Evolutionary conservation across 2,329 filamentous ascomycete genomes (phyloP), one percentile per base, ranked within the genome.

Genomic region (Trichoderma pleuroti): DNA sequence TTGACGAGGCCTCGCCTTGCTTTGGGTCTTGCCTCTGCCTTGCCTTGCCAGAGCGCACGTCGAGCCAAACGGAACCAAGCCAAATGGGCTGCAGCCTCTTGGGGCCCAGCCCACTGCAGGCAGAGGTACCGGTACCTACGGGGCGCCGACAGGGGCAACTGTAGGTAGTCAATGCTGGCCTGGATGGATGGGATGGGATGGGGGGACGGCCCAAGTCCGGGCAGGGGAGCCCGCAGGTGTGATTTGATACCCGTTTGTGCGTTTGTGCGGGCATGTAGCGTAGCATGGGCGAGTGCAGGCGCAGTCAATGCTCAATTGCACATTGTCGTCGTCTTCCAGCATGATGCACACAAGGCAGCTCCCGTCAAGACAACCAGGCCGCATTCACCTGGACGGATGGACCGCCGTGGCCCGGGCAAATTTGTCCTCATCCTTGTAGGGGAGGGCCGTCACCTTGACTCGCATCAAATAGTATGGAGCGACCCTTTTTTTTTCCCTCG

Each of bases 381-480:
- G n/a, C n/a, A n/a, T n/a, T n/a, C n/a, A n/a, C n/a, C n/a, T n/a
- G n/a, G n/a, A n/a, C n/a, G n/a, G n/a, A n/a, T 9, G 57, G 57
- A 24, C 30, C 30, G 57, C 32, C 32, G 21, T 10, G 57, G n/a
- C 21, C 46, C 32, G 49, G 67, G 30, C 60, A 69, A 28, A 14
- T 65, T 54, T 39, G 42, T 26, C 39, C 42, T 34, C 6, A 54
- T 28, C 67, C 54, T 49, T 54, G 67, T 52, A 54, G 59, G 57
- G 67, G 56, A 68, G 42, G 28, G 39, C 52, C 39, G n/a, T 46
- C 54, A 21, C 39, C 65, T 61, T 61, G 65, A 68, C 65, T 68
- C 56, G 56, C 65, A 68, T 68, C 39, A 46, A 24, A 24, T 60
- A 49, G 65, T 56, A 52, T 52, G 65, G 56, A 57, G 39, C 26